Conservation (phyloP, 495 filamentous ascomycete genomes). For the Podospora conica region DNA sequence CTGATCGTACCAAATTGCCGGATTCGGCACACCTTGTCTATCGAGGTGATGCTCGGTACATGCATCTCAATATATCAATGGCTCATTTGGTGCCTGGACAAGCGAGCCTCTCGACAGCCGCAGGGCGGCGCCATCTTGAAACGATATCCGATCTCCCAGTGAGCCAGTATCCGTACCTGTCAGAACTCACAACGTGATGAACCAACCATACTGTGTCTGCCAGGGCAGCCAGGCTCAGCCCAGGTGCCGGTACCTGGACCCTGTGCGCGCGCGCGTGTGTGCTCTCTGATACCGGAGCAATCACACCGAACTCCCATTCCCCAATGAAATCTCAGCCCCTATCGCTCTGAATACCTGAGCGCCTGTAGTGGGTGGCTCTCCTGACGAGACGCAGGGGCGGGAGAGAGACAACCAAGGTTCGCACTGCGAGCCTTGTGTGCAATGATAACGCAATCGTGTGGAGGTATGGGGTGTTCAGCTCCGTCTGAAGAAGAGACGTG, state of each 20-base stretch:
- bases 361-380: too few relatives aligned
- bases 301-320: neutral
- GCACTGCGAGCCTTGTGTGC: neutral
- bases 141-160: neutral
- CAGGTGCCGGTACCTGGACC: neutral
- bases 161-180: too few relatives aligned
- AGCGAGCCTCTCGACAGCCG: neutral
- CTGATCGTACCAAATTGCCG: neutral
- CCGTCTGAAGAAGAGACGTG: neutral
- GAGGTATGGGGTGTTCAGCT: neutral
- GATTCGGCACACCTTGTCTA: neutral
- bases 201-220: too few relatives aligned
- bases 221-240: neutral
- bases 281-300: neutral
- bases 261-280: neutral
- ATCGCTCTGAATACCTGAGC: neutral
- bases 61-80: neutral
- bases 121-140: neutral
- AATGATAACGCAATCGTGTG: neutral
- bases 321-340: neutral
- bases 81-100: neutral
- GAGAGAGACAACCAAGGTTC: neutral
- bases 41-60: neutral
- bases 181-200: neutral
- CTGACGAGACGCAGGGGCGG: neutral